phyloP scores from a whole-genome alignment of 2,329 filamentous ascomycete genomes.

The Achaetomium macrosporum region DNA sequence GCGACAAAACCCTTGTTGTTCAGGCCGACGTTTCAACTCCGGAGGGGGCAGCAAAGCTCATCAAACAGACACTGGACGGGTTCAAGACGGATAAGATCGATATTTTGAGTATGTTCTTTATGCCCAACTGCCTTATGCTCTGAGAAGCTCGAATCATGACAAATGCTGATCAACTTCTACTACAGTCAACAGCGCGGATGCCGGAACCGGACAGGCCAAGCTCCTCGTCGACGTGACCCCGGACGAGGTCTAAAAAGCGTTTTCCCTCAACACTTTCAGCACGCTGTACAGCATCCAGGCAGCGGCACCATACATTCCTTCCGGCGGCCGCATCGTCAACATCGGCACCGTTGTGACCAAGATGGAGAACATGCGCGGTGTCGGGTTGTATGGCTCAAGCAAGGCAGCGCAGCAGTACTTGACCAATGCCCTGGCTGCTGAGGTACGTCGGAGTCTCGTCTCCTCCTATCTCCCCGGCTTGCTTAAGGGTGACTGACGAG shows the following conservation, averaged over 20 bases:
- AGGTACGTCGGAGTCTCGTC: slow-evolving; percentile 23
- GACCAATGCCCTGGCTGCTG: slow-evolving; percentile 30
- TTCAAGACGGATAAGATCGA: slow-evolving; percentile 35
- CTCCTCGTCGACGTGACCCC: slow-evolving; percentile 21
- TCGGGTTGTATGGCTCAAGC: slow-evolving; percentile 26
- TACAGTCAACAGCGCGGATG: slow-evolving; percentile 36
- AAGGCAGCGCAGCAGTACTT: slow-evolving; percentile 35
- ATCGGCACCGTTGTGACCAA: slow-evolving; percentile 27
- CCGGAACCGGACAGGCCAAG: slow-evolving; percentile 18
- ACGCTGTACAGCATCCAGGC: slow-evolving; percentile 33
- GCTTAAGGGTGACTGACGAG: background rate
- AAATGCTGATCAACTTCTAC: background rate
- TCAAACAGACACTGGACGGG: slow-evolving; percentile 31
- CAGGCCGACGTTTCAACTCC: slow-evolving; percentile 30
- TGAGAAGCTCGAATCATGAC: too few relatives aligned
- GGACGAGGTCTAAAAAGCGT: slow-evolving; percentile 27
- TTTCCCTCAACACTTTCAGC: slow-evolving; percentile 32
- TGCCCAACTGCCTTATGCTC: background rate
- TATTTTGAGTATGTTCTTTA: slow-evolving; percentile 34
- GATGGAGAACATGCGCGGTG: slow-evolving; percentile 11
- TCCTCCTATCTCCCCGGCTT: background rate
- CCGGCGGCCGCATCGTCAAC: slow-evolving; percentile 32
- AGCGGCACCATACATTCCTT: slow-evolving; percentile 32
- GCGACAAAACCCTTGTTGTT: slow-evolving; percentile 30
- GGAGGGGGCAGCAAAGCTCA: slow-evolving; percentile 30